phyloP scores from a whole-genome alignment of 2,329 filamentous ascomycete species.

The Pyrenophora graminea region DNA sequence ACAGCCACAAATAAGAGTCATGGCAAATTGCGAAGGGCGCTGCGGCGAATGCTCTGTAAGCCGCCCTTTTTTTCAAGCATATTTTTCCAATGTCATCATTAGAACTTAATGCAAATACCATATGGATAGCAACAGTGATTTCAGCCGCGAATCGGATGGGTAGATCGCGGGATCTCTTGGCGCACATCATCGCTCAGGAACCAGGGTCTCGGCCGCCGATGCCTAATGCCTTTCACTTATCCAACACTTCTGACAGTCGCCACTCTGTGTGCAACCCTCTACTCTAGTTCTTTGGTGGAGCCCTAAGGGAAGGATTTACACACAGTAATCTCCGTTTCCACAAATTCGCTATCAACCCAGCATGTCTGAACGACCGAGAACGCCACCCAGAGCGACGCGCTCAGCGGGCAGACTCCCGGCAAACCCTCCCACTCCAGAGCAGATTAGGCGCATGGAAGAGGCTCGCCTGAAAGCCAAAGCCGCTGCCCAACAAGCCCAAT shows the following conservation, averaged over 20 bases:
- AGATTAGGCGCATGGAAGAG: constrained; percentile 71
- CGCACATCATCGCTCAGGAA: constrained; percentile 39
- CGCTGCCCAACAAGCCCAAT: constrained; percentile 57
- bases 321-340: not conserved
- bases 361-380: constrained; percentile 51
- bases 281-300: not conserved
- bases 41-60: constrained; percentile 8
- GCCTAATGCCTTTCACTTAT: not conserved
- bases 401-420: constrained; percentile 48
- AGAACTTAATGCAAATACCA: constrained; percentile 1
- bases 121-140: constrained; percentile 16
- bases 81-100: not conserved
- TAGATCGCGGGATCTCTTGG: constrained; percentile 32
- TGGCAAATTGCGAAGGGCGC: constrained; percentile 41
- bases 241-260: constrained; percentile 14
- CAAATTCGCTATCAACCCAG: not conserved
- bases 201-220: constrained; percentile 23
- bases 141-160: constrained; percentile 12
- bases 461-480: constrained; percentile 88
- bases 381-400: constrained; percentile 52
- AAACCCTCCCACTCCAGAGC: constrained; percentile 62
- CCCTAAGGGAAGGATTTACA: not conserved
- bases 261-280: constrained; percentile 13
- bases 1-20: constrained; percentile 46
- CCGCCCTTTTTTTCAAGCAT: constrained; percentile 27